Base-by-base conservation (phyloP, 257 asterid species). In the Salvia miltiorrhiza region DNA sequence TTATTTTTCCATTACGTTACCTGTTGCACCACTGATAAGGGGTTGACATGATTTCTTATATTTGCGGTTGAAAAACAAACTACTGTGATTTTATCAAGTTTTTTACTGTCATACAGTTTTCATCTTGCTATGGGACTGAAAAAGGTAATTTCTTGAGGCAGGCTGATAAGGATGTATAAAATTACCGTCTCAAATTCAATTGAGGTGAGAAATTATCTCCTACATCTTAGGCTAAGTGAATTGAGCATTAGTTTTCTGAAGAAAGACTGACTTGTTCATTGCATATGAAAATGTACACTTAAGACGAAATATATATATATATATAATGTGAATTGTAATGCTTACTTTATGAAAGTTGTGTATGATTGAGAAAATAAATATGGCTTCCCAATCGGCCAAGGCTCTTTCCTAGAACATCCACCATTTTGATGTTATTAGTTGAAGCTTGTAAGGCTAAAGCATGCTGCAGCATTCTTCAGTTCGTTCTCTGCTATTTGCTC, bases 401-500 rank as follows among this genome's bases (percentile, higher is more conserved):
- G 57, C 75, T 48, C 72, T 73, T 71, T 73, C 58, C 52, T 64
- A 39, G 35, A 61, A 32, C 49, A n/a, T 71, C 65, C 65, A 67
- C 65, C 28, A 8, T 60, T 43, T 72, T 68, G 57, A 49, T 43
- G 35, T 77, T 30, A 64, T 73, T 72, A 83, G 65, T 81, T 87
- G 80, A 87, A 79, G 67, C 95, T 88, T 69, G 95, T 89, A 67
- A 91, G 93, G 83, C 85, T 88, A 79, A 91, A 89, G 73, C 87
- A 81, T 61, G 96, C 88, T 47, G 92, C 96, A 53, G 93, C 96
- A 63, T 76, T 88, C 90, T 85, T 91, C 24, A 91, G 69, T 58
- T 91, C 96, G 65, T 88, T 84, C 75, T 83, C 95, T n/a, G 82
- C 90, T 60, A 85, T 86, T 69, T 83, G 86, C 76, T 88, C 92